Conservation (phyloP, 2,329 filamentous ascomycete genomes). For the Moelleriella libera region DNA sequence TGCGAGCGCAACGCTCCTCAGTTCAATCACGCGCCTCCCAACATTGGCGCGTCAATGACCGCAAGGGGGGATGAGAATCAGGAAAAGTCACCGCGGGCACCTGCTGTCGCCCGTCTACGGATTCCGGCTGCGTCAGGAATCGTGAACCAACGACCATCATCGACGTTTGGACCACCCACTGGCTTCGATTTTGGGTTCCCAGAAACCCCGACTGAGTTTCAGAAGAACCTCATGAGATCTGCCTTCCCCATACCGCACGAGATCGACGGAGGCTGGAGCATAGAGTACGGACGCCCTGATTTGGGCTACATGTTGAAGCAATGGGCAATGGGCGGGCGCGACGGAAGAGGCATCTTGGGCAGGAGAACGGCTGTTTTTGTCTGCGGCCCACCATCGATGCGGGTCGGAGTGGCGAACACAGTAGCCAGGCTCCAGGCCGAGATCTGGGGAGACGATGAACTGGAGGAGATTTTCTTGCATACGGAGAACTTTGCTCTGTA, state of each 20-base stretch:
- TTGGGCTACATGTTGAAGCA: slow-evolving; percentile 76
- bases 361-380: slow-evolving; percentile 80
- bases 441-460: slow-evolving; percentile 64
- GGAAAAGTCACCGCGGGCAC: slow-evolving; percentile 23
- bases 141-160: slow-evolving; percentile 29
- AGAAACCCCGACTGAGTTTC: slow-evolving; percentile 71
- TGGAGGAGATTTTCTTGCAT: slow-evolving; percentile 87
- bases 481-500: slow-evolving; percentile 88
- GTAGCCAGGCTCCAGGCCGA: slow-evolving; percentile 70
- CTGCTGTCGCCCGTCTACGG: slow-evolving; percentile 44
- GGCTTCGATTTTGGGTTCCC: slow-evolving; percentile 75
- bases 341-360: slow-evolving; percentile 58
- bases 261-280: slow-evolving; percentile 70
- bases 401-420: slow-evolving; percentile 73
- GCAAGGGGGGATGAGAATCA: slow-evolving; percentile 4
- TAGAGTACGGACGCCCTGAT: slow-evolving; percentile 84
- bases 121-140: slow-evolving; percentile 23
- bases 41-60: neutral
- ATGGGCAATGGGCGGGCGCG: slow-evolving; percentile 57
- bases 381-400: slow-evolving; percentile 77
- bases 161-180: slow-evolving; percentile 43
- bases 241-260: slow-evolving; percentile 61
- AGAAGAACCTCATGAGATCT: slow-evolving; percentile 81
- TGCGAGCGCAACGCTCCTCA: slow-evolving; percentile 36
- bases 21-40: slow-evolving; percentile 42